Evolutionary conservation across 2,329 filamentous ascomycete species (phyloP).

Genomic region (Verticillium nubilum): DNA sequence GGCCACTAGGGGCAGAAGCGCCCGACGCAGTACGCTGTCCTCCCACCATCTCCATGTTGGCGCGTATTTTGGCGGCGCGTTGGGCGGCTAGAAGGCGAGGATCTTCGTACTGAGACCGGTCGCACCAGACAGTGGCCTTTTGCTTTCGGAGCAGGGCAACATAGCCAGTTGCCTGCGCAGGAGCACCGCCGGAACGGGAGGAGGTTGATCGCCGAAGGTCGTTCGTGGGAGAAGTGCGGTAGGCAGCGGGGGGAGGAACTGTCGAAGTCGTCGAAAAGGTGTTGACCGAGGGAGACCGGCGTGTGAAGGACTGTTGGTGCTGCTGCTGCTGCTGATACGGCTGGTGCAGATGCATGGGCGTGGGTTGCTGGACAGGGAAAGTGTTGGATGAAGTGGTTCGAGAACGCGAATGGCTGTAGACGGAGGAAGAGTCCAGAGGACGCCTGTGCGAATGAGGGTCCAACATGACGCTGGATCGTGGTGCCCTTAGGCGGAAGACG

Average conservation of each 20-base stretch:
- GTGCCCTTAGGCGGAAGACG: neutral
- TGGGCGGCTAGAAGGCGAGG: constrained; percentile 77
- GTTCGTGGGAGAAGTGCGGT: constrained; percentile 47
- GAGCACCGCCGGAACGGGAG: constrained; percentile 59
- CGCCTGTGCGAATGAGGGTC: constrained; percentile 18
- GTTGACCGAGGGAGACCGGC: constrained; percentile 61
- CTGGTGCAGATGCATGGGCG: constrained; percentile 28
- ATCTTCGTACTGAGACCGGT: constrained; percentile 88
- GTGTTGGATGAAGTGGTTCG: constrained; percentile 52
- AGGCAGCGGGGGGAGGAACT: constrained; percentile 52
- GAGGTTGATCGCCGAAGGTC: constrained; percentile 74
- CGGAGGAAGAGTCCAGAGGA: constrained; percentile 17
- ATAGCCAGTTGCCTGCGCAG: constrained; percentile 63
- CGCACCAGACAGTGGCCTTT: constrained; percentile 98
- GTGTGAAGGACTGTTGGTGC: constrained; percentile 30
- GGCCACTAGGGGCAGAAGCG: constrained; percentile 35
- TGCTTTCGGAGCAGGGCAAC: constrained; percentile 94
- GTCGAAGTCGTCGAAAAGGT: constrained; percentile 68
- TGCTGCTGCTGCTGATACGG: constrained; percentile 23
- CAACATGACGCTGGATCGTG: constrained; percentile 4
- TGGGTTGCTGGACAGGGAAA: constrained; percentile 32
- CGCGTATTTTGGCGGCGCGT: constrained; percentile 79
- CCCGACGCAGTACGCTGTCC: constrained; percentile 43
- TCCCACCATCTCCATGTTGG: constrained; percentile 76
- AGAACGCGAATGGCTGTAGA: constrained; percentile 49